Percentiles rank a stretch among this genome's conserved stretches.
phyloP scores from a whole-genome alignment of 345 rosid species.

The Cardamine chenopodiifolia region DNA sequence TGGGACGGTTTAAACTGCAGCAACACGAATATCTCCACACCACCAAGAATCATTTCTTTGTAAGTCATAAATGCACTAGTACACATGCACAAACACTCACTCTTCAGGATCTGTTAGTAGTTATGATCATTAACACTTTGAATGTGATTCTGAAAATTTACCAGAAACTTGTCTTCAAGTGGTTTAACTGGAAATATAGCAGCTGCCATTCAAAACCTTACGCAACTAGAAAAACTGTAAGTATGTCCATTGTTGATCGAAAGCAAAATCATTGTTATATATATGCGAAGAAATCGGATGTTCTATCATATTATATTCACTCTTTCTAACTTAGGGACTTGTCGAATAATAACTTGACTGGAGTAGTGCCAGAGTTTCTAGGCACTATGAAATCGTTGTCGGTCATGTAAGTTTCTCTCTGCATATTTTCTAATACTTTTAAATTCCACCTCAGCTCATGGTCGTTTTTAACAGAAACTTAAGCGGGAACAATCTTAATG shows the following conservation, averaged over 20 bases:
- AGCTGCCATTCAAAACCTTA: constrained; percentile 41
- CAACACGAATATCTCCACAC: neutral
- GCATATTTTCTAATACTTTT: neutral
- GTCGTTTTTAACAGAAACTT: constrained; percentile 41
- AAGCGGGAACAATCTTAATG: constrained; percentile 39
- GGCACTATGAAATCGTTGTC: constrained; percentile 35
- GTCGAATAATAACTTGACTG: no score
- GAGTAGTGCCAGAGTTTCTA: no score
- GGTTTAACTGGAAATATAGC: constrained; percentile 46
- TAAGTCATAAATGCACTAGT: constrained; percentile 17
- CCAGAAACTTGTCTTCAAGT: constrained; percentile 50
- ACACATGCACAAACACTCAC: no score
- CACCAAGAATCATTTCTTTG: constrained; percentile 38
- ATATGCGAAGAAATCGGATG: no score
- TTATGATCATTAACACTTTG: neutral
- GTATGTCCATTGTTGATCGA: neutral
- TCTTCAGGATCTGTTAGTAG: neutral
- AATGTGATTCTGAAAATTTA: neutral
- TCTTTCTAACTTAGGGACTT: no score
- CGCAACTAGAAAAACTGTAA: constrained; percentile 45
- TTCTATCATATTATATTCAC: no score
- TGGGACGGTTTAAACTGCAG: constrained; percentile 37
- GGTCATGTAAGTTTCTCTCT: constrained; percentile 45
- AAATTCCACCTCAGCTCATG: neutral
- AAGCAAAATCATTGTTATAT: neutral